Evolutionary conservation across 192 early-diverging fungal genomes (phyloP), one percentile per base, ranked within the genome.

Genomic region (Umbelopsis ramanniana): DNA sequence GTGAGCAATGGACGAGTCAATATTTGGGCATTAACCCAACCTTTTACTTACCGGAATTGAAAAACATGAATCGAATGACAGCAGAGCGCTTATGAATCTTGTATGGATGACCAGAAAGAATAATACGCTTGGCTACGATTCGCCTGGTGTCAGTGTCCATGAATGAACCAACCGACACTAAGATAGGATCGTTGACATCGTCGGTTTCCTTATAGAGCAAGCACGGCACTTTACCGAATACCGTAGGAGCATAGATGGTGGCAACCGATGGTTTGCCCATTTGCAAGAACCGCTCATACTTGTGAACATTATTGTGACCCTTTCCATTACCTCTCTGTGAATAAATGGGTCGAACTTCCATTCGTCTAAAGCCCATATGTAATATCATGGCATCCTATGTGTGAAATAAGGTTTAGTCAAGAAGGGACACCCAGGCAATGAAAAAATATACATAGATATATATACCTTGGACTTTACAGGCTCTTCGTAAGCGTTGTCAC

Each of bases 51-150:
- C 76, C 72, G 22, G 94, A 87, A 78, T 92, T 93, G 80, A 95
- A 97, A 88, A 98, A 97, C 97, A 98, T 98, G 82, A 88, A 96
- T 54, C 97, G 92, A 66, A 98, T 87, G 12, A 98, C 96, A 10
- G 95, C 96, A 38, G 91, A 87, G 33, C 93, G 91, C 81, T 93
- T 95, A 86, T 98, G 89, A 71, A 97, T 88, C 82, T 97, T 97
- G 89, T 88, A 98, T 33, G 96, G 96, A 74, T 97, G 91, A 47
- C 96, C 97, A 2, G 96, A 97, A 43, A 99, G 88, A 47, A 97
- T 86, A 37, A 98, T 90, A 46, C 96, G 92, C 82, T 98, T 99
- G 75, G 96, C 94, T 68, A 97, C 83, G 76, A 99, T 95, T 26
- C 97, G 91, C 68, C 89, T 79, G 55, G 91, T 91, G 76, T 94